Evolutionary conservation across 768 basidiomycete species (phyloP).

Genomic region (Pisolithus orientalis): DNA sequence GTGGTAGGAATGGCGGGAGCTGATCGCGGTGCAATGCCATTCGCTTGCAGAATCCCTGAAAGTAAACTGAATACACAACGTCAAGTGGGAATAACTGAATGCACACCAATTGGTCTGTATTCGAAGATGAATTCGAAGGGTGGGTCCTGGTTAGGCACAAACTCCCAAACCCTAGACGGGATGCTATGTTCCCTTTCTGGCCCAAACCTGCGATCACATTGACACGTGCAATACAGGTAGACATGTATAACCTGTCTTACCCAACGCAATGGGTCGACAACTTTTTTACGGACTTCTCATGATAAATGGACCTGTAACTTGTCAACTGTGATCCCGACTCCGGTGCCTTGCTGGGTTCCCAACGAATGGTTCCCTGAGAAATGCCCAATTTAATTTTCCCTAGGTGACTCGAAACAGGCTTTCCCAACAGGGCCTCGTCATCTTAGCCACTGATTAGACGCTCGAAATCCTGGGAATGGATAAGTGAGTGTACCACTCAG

Average conservation of each 20-base stretch:
- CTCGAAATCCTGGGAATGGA: background rate
- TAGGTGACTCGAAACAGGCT: slow-evolving; percentile 3
- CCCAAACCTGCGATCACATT: slow-evolving; percentile 6
- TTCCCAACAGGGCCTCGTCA: slow-evolving; percentile 12
- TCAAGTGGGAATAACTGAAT: background rate
- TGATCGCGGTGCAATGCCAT: slow-evolving; percentile 11
- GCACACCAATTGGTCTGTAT: slow-evolving; percentile 11
- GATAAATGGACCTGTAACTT: slow-evolving; percentile 3
- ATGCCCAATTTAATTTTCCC: slow-evolving; percentile 11
- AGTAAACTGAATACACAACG: background rate
- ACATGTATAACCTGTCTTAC: slow-evolving; percentile 3
- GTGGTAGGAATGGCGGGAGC: background rate
- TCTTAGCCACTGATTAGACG: slow-evolving; percentile 5
- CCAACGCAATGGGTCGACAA: slow-evolving; percentile 12
- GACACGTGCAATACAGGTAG: background rate
- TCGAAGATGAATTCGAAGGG: slow-evolving; percentile 13
- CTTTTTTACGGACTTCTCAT: slow-evolving; percentile 17
- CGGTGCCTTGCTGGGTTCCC: no score
- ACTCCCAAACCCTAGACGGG: accelerated
- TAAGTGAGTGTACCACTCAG: slow-evolving; percentile 9
- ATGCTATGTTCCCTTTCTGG: background rate
- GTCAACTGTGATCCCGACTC: no score
- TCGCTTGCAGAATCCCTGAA: slow-evolving; percentile 14
- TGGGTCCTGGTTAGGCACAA: slow-evolving; percentile 5
- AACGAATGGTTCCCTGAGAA: background rate